Evolutionary conservation across 768 basidiomycete species (phyloP).

Genomic region (Podaxis sp.): DNA sequence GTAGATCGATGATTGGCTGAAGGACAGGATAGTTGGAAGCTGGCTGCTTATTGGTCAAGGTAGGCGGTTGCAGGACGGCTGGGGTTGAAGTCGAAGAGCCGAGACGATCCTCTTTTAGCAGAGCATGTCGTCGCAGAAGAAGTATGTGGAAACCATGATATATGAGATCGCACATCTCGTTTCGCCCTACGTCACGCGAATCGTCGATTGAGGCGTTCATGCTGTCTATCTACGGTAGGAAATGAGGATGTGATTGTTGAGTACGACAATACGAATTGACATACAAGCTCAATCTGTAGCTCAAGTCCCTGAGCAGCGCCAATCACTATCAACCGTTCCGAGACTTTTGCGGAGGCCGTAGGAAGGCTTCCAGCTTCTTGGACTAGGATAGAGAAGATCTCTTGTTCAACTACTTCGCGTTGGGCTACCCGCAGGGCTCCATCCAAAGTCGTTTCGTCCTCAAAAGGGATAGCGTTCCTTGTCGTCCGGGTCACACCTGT

Average conservation of each 20-base stretch:
- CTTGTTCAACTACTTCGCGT: constrained; percentile 74
- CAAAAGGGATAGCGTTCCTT: constrained; percentile 33
- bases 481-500: constrained; percentile 25
- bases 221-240: constrained; percentile 5
- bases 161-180: constrained; percentile 60
- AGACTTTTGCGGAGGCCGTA: constrained; percentile 73
- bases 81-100: constrained; percentile 21
- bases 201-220: not conserved
- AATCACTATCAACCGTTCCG: constrained; percentile 73
- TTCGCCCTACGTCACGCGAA: not conserved
- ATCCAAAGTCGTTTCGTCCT: constrained; percentile 42
- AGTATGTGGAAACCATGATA: constrained; percentile 63
- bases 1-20: constrained; percentile 72
- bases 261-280: constrained; percentile 11
- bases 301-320: constrained; percentile 73
- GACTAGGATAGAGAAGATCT: constrained; percentile 73
- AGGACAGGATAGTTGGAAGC: constrained; percentile 40
- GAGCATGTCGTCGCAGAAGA: constrained; percentile 57
- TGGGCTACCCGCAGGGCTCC: constrained; percentile 57
- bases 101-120: constrained; percentile 41
- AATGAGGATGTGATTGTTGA: not conserved
- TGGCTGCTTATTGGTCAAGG: not conserved
- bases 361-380: constrained; percentile 75
- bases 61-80: not conserved
- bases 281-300: constrained; percentile 73